Percentiles rank a stretch among this genome's conserved stretches.
These are phyloP conservation scores for Pelargonium myrrhifolium DNA, from an alignment of 441 rosid species.

Conservation along the genomic window DNA sequence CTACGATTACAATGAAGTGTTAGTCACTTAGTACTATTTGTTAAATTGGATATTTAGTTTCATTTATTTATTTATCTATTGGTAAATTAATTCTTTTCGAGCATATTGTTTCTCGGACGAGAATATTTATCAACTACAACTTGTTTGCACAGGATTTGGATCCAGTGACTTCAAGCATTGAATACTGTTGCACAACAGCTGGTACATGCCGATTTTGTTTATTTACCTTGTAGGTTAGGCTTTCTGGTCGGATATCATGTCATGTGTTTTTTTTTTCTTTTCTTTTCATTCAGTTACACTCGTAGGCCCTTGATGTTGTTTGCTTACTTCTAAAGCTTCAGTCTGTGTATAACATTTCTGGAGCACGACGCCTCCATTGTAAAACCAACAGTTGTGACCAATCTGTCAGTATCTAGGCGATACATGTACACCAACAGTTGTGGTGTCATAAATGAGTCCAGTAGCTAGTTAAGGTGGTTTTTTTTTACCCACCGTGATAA, in stretches of 20 bases:
- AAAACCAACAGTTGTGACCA: not conserved
- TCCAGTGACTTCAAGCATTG: constrained; percentile 64
- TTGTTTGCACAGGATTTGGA: constrained; percentile 50
- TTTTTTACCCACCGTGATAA: too few species aligned
- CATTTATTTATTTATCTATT: not conserved
- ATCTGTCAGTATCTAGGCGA: not conserved
- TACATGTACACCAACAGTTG: not conserved
- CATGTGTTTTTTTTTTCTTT: not conserved
- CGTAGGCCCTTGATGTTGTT: not conserved
- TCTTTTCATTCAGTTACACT: not conserved
- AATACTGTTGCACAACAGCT: constrained; percentile 79
- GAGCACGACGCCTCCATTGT: not conserved
- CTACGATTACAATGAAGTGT: not conserved
- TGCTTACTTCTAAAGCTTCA: not conserved
- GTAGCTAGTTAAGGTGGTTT: too few species aligned
- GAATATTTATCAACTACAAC: not conserved
- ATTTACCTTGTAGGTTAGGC: constrained; percentile 12
- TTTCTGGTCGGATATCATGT: not conserved
- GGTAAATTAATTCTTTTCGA: not conserved
- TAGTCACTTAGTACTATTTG: not conserved
- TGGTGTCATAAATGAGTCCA: not conserved
- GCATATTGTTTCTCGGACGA: not conserved
- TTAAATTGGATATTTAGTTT: not conserved
- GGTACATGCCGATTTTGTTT: constrained; percentile 37
- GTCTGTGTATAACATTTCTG: not conserved